Base-by-base conservation (phyloP, 306 rosid genomes). In the Luffa acutangula region DNA sequence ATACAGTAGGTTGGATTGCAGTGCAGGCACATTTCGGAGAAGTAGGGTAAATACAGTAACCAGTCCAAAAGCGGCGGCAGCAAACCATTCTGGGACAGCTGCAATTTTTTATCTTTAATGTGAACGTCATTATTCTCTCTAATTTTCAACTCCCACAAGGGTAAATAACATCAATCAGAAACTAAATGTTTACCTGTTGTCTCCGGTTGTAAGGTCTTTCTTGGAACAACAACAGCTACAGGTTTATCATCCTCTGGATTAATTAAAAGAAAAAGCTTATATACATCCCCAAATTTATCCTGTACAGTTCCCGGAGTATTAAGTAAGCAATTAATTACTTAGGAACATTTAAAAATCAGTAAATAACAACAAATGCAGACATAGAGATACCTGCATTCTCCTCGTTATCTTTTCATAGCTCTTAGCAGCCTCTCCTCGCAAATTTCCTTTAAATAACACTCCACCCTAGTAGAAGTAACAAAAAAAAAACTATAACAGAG, bases 231-330 rank as follows among this genome's bases (percentile, higher is more conserved):
- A 46, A 96, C 97, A 7, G 94, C 98, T 79, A 93, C 98, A 17
- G 99, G 99, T 82, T 87, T 89, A 85, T 96, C 98, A 80, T 95
- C 99, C 94, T 96, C 99, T 1, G 99, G 99, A 87, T 96, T 89
- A 80, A 93, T 78, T 81, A 96, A 79, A 87, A 96, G 92, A 84
- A 96, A 96, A 84, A 96, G 91, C 85, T 85, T 96, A 83, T 88
- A 96, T 73, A 87, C 87, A 81, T 96, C 90, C 76, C 97, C 94
- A 82, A 93, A 96, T 54, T 87, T 89, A 82, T 96, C 97, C 99
- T 96, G 72, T 37, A 72, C 15, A 73, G 78, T 73, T 33, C 21
- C 58, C 78, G 10, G 9, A 52, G 53, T 75, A 18, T 75, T n/a
- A 9, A 14, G 46, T 74, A 74, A 51, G 34, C 49, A 36, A 52